Evolutionary conservation across 345 rosid species (phyloP).

Genomic region (Stellera chamaejasme): DNA sequence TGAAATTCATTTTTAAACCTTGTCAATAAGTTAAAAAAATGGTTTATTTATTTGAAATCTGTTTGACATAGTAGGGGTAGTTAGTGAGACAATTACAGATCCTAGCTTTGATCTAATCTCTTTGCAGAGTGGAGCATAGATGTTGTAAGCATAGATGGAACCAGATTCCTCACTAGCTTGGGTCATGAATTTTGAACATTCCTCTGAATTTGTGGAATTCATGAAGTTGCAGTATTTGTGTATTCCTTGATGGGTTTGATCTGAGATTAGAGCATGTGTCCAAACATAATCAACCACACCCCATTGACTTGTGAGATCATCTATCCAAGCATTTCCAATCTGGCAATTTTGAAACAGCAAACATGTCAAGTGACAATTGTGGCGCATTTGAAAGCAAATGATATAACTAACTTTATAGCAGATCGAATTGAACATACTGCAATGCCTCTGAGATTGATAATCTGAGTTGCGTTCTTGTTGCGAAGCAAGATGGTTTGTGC

Average conservation of each 20-base stretch:
- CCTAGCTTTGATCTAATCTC: too few species aligned
- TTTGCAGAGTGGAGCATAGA: constrained; percentile 34
- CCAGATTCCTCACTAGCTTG: constrained; percentile 11
- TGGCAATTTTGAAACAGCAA: constrained; percentile 3
- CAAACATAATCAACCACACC: constrained; percentile 58
- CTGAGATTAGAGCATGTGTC: constrained; percentile 60
- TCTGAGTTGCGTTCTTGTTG: constrained; percentile 20
- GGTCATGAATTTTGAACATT: not conserved
- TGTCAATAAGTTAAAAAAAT: too few species aligned
- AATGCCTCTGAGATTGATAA: constrained; percentile 29
- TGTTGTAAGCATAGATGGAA: constrained; percentile 56
- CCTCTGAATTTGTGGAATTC: constrained; percentile 9
- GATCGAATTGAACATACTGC: constrained; percentile 9
- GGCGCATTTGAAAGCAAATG: too few species aligned
- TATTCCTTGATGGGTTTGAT: constrained; percentile 25
- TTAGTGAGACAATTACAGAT: too few species aligned
- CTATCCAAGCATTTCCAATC: constrained; percentile 54
- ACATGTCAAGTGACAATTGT: too few species aligned
- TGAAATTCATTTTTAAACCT: not conserved
- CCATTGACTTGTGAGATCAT: constrained; percentile 31
- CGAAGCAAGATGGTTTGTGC: constrained; percentile 11
- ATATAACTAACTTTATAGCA: too few species aligned
- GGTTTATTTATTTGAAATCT: too few species aligned
- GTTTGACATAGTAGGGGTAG: too few species aligned
- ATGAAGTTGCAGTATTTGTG: constrained; percentile 44